Conservation (phyloP, 106 monocot genomes). For the Acanthochlamys bracteata region DNA sequence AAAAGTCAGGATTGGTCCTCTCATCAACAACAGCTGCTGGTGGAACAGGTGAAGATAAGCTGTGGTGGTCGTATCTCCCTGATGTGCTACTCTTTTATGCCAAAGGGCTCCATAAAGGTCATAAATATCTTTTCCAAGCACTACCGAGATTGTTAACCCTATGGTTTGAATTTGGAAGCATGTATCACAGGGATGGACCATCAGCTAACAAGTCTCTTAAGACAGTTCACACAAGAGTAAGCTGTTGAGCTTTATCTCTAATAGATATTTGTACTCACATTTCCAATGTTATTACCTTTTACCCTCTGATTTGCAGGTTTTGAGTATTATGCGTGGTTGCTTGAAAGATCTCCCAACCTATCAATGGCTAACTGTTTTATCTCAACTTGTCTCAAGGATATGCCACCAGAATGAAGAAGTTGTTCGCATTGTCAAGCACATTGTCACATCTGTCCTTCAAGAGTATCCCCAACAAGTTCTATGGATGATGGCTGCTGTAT, state of each 20-base stretch:
- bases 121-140: constrained; percentile 91
- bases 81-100: constrained; percentile 84
- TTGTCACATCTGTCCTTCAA: constrained; percentile 79
- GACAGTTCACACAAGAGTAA: constrained; percentile 69
- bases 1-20: constrained; percentile 11
- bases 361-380: constrained; percentile 91
- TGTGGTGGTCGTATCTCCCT: constrained; percentile 91
- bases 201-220: constrained; percentile 53
- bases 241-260: neutral
- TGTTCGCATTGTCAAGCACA: constrained; percentile 80
- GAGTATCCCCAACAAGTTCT: constrained; percentile 94
- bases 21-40: constrained; percentile 29
- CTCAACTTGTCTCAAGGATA: constrained; percentile 90
- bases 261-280: neutral
- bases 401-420: constrained; percentile 92
- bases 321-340: constrained; percentile 86
- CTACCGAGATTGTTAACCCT: constrained; percentile 86
- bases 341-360: constrained; percentile 94
- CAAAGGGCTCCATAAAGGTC: constrained; percentile 91
- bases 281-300: neutral
- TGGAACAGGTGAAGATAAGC: constrained; percentile 57
- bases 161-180: constrained; percentile 98
- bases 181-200: constrained; percentile 51
- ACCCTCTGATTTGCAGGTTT: constrained; percentile 35
- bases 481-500: constrained; percentile 99